Base-by-base conservation (phyloP, 768 basidiomycete genomes). In the Collybia nuda region DNA sequence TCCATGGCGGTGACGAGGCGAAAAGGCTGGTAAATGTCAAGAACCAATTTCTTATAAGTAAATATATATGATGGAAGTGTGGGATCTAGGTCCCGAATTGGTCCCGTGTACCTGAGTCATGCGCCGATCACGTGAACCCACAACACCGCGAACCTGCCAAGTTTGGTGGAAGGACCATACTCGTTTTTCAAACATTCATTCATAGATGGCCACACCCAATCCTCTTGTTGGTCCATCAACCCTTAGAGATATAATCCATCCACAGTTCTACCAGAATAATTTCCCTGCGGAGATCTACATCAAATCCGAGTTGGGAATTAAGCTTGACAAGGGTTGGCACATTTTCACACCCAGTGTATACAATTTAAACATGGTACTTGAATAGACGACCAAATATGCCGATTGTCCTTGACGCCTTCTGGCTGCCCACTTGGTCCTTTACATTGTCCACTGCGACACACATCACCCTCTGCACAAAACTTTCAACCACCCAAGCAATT, bases 241-340 rank as follows among this genome's bases (percentile, higher is more conserved):
- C 15, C 74, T 86, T 51, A 76, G 73, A 60, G 90, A 92, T 67
- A 72, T 92, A 53, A 77, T 98, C 42, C 70, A 85, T 56, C 94
- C 94, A 1, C 93, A 96, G 62, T 95, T 97, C 64, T 93, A 97
- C 68, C 95, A 98, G 67, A 90, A 93, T 55, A 90, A 90, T 66
- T 86, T 97, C 50, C 74, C 82, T 38, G 85, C 88, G 49, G 95
- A 98, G 65, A 62, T 73, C 3, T 90, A 81, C 63, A 78, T 93
- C 60, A 97, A 98, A 68, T 76, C 76, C 23, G 88, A 94, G 41
- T 78, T 93, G 12, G 84, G 85, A 29, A 70, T 95, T 59, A 95
- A 93, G 67, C 84, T 98, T 28, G 94, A 97, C 71, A 91, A 93
- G 79, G 94, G 94, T 88, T 51, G 49, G 71, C 67, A 32, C n/a